These are phyloP conservation scores for Aspergillus brasiliensis DNA, from an alignment of 2,329 filamentous ascomycete species.

Conservation along the genomic window DNA sequence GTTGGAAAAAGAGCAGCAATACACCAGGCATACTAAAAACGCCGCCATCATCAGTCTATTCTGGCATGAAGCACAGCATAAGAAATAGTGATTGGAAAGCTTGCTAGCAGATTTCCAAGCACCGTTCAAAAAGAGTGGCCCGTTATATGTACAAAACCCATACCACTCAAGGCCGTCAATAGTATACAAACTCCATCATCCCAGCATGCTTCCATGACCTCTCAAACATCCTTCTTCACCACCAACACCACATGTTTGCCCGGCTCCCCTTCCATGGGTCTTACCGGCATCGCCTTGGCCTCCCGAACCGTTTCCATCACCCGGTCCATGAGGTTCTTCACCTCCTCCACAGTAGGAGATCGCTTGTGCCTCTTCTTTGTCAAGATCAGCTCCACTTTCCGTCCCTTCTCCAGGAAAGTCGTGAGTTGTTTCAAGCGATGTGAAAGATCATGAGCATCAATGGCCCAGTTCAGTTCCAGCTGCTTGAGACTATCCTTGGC, in stretches of 20 bases:
- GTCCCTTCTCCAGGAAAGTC: constrained; percentile 72
- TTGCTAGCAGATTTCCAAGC: not conserved
- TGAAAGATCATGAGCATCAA: constrained; percentile 72
- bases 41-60: not conserved
- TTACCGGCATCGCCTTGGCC: constrained; percentile 44
- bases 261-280: constrained; percentile 45
- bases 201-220: not conserved
- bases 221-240: constrained; percentile 31
- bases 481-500: constrained; percentile 61
- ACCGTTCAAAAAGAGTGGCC: not conserved
- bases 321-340: constrained; percentile 57
- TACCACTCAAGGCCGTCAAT: not conserved
- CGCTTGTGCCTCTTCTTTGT: constrained; percentile 67
- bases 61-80: not conserved
- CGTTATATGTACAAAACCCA: not conserved
- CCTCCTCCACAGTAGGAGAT: constrained; percentile 63
- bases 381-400: constrained; percentile 72
- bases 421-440: constrained; percentile 68
- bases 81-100: not conserved
- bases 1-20: not conserved
- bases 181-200: constrained; percentile 16
- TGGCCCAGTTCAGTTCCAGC: constrained; percentile 89
- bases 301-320: constrained; percentile 51
- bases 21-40: not conserved
- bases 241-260: constrained; percentile 41